Percentiles rank a stretch among this genome's conserved stretches.
Evolutionary conservation across 345 rosid species (phyloP).

Genomic region (Brassica rapa): DNA sequence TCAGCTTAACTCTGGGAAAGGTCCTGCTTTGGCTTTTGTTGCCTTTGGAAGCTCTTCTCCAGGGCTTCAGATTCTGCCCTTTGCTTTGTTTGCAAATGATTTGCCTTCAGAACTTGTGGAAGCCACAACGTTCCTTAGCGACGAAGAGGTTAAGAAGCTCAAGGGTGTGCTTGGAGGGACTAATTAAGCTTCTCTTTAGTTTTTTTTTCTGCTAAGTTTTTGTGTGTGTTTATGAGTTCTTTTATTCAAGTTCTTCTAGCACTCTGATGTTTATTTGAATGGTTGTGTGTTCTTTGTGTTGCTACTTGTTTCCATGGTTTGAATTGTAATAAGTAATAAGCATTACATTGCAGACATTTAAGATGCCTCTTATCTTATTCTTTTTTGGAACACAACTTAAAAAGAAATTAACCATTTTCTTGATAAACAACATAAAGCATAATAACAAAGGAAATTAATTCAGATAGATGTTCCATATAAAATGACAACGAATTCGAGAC

Average conservation of each 20-base stretch:
- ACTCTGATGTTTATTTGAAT: background rate
- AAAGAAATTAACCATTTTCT: too few species aligned
- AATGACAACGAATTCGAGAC: too few species aligned
- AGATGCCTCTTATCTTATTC: background rate
- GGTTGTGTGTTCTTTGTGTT: background rate
- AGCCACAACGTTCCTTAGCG: conserved; percentile 63
- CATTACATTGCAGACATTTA: background rate
- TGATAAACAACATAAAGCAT: too few species aligned
- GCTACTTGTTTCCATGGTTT: background rate
- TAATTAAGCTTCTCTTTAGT: conserved; percentile 37
- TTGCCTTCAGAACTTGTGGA: conserved; percentile 63
- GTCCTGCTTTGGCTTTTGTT: conserved; percentile 52
- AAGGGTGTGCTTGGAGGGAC: conserved; percentile 89
- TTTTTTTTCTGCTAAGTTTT: background rate
- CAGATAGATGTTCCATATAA: too few species aligned
- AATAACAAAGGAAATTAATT: too few species aligned
- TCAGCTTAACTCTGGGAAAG: conserved; percentile 57
- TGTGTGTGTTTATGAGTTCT: background rate
- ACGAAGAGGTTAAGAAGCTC: conserved; percentile 73
- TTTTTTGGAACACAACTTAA: background rate
- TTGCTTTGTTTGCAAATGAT: conserved; percentile 63
- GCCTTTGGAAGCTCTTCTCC: conserved; percentile 74
- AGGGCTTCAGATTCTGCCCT: conserved; percentile 72
- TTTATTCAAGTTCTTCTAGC: conserved; percentile 24
- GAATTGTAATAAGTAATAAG: background rate